Base-by-base conservation (phyloP, 495 filamentous ascomycete species). In the Penicillium chermesinum region DNA sequence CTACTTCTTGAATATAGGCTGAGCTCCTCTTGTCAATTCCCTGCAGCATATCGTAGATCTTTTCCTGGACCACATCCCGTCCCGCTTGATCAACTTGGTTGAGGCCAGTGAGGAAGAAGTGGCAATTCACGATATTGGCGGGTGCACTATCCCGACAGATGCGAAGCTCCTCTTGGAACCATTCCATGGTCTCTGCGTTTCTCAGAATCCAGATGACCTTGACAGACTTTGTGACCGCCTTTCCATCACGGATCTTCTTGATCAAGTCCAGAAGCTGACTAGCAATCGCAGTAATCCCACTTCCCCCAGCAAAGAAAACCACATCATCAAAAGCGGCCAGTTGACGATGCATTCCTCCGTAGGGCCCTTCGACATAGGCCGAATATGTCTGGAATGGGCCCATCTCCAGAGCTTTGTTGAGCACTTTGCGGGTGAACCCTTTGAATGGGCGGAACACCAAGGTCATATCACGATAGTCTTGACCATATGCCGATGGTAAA, bases 131-230 rank as follows among this genome's bases (percentile, higher is more conserved):
- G 19, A 83, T 81, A 65, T 90, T 86, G 38, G 87, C 79, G 19
- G 89, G 87, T 43, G 91, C 87, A 54, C 79, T 82, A 61, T 96
- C 85, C 50, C 88, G 76, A 69, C 91, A 93, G 56, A 96, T 89
- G 39, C 88, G 77, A 36, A 96, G 75, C 63, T 96, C 93, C 70
- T 96, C 91, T 61, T 87, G 87, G 77, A 97, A 97, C 91, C 91
- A 97, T 63, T 95, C 89, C 79, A 97, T 90, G 7, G 88, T 88
- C 67, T 96, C 91, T 30, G 88, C 80, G 43, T 84, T 81, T 63
- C 91, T 91, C 38, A 97, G 71, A 15, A 90, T 83, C 91, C 91
- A 97, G 10, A 97, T 80, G 4, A 97, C 87, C 16, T 90, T 84
- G 20, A 97, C 84, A 44, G 85, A 86, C 66, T 83, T 88, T 13